Percentiles rank a stretch among this genome's conserved stretches.
phyloP scores from a whole-genome alignment of 108 stramenopile genomes.

The Stephanodiscus minutulus region DNA sequence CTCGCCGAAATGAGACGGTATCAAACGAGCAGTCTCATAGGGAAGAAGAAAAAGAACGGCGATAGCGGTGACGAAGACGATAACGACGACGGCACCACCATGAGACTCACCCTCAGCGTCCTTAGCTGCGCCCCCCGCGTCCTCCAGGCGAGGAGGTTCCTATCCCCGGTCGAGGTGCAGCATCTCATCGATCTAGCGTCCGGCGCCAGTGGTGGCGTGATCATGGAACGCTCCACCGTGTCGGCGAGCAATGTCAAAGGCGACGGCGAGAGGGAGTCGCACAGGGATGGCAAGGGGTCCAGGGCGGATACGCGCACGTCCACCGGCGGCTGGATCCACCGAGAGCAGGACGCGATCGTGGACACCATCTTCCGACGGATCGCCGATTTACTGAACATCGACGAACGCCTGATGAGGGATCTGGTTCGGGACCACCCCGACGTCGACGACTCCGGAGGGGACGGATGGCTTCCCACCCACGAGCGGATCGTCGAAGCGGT shows the following conservation, averaged over 20 bases:
- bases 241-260: constrained; percentile 18
- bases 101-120: constrained; percentile 52
- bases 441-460: constrained; percentile 6
- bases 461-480: constrained; percentile 54
- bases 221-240: constrained; percentile 62
- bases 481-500: constrained; percentile 83
- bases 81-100: constrained; percentile 6
- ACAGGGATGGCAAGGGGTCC: background rate
- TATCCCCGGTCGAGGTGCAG: constrained; percentile 67
- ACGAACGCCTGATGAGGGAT: constrained; percentile 67
- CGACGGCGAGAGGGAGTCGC: background rate
- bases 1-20: constrained; percentile 17
- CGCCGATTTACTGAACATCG: constrained; percentile 76
- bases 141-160: constrained; percentile 72
- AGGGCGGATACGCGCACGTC: constrained; percentile 42
- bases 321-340: constrained; percentile 73
- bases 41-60: background rate
- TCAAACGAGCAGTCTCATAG: constrained; percentile 24
- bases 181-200: constrained; percentile 61
- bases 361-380: constrained; percentile 80
- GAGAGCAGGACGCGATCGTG: constrained; percentile 64
- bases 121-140: constrained; percentile 71
- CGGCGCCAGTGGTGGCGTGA: constrained; percentile 44
- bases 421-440: constrained; percentile 16
- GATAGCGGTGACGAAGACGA: constrained; percentile 2